Evolutionary conservation across 139 green algal genomes (phyloP).

Genomic region (Astrephomene gubernaculifera): DNA sequence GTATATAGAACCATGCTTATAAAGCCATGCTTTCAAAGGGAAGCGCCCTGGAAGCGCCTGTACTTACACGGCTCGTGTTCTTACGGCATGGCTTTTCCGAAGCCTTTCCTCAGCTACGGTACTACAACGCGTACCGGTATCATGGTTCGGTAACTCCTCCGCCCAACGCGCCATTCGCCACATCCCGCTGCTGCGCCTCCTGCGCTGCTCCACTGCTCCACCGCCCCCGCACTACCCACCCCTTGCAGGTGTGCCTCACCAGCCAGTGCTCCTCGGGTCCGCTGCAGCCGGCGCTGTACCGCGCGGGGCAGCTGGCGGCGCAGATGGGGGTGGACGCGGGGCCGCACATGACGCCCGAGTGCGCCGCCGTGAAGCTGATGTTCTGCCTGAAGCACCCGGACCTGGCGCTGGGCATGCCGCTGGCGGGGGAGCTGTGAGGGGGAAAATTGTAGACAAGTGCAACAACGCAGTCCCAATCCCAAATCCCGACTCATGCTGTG

Average conservation of each 20-base stretch:
- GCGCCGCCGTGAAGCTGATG: slow-evolving; percentile 94
- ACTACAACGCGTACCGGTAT: too few species aligned
- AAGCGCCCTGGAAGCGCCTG: too few species aligned
- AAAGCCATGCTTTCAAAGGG: too few species aligned
- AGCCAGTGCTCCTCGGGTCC: slow-evolving; percentile 78
- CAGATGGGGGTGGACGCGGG: slow-evolving; percentile 52
- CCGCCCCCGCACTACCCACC: not conserved
- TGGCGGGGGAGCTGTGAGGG: slow-evolving; percentile 87
- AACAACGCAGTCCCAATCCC: too few species aligned
- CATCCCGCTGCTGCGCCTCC: not conserved
- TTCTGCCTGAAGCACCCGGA: slow-evolving; percentile 84
- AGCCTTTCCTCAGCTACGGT: too few species aligned
- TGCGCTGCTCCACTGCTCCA: not conserved
- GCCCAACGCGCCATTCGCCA: not conserved
- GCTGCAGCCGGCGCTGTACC: slow-evolving; percentile 84
- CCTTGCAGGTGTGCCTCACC: slow-evolving; percentile 65
- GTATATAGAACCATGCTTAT: too few species aligned
- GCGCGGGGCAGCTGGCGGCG: slow-evolving; percentile 39
- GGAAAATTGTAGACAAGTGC: not conserved
- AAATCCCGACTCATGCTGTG: too few species aligned
- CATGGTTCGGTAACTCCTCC: not conserved
- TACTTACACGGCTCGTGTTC: too few species aligned
- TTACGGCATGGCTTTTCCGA: too few species aligned
- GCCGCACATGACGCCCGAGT: slow-evolving; percentile 82
- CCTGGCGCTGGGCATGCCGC: slow-evolving; percentile 79